Evolutionary conservation across 2,329 filamentous ascomycete genomes (phyloP).

Genomic region (Leptographium galeiforme): DNA sequence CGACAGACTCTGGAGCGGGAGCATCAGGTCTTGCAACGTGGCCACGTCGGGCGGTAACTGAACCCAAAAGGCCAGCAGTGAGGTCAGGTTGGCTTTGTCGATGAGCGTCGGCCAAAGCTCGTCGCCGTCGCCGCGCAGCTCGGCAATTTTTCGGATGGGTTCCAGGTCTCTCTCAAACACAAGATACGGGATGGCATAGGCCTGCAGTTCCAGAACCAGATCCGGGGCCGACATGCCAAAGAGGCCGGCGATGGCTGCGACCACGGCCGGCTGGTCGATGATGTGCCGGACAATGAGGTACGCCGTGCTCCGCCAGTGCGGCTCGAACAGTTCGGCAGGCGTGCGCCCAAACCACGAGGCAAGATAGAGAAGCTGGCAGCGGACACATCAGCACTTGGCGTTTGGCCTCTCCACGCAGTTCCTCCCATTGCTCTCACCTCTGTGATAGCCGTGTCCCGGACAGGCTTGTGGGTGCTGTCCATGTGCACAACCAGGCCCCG

Average conservation of each 20-base stretch:
- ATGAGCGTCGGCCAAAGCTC: slow-evolving; percentile 45
- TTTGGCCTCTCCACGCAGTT: neutral
- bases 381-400: neutral
- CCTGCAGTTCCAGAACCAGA: slow-evolving; percentile 63
- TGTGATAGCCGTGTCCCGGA: slow-evolving; percentile 6
- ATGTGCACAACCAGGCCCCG: slow-evolving; percentile 8
- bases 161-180: slow-evolving; percentile 59
- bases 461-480: slow-evolving; percentile 4
- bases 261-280: slow-evolving; percentile 65
- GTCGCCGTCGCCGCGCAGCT: slow-evolving; percentile 52
- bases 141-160: slow-evolving; percentile 60
- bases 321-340: slow-evolving; percentile 58
- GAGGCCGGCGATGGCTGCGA: slow-evolving; percentile 66
- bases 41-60: slow-evolving; percentile 5
- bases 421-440: slow-evolving; percentile 2
- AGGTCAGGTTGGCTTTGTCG: slow-evolving; percentile 41
- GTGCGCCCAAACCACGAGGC: slow-evolving; percentile 51
- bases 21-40: slow-evolving; percentile 10
- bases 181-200: slow-evolving; percentile 72
- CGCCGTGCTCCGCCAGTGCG: slow-evolving; percentile 80
- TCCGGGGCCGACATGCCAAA: slow-evolving; percentile 62
- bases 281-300: slow-evolving; percentile 75
- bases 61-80: slow-evolving; percentile 34
- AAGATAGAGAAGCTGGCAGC: slow-evolving; percentile 47
- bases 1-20: slow-evolving; percentile 6